These are phyloP conservation scores for Thielaviopsis cerberus DNA, from an alignment of 2,329 filamentous ascomycete genomes.

Conservation along the genomic window DNA sequence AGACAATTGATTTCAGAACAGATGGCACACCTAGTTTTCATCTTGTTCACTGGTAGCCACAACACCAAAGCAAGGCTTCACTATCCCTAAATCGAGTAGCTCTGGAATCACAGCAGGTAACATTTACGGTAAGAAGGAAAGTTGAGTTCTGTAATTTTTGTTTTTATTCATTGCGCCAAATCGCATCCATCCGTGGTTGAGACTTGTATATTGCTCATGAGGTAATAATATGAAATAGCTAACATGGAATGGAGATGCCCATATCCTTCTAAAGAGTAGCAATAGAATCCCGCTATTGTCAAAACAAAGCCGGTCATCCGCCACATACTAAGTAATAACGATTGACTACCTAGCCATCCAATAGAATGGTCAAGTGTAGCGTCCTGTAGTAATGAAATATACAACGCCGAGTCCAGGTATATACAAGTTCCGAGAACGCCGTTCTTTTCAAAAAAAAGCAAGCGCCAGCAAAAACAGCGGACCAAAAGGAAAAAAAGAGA, in stretches of 20 bases:
- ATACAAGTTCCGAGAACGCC: neutral
- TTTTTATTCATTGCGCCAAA: neutral
- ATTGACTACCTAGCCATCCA: neutral
- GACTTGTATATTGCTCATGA: neutral
- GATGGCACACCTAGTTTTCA: neutral
- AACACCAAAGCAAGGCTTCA: no score
- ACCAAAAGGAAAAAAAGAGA: neutral
- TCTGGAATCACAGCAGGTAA: no score
- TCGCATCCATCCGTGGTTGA: neutral
- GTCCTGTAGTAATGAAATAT: neutral
- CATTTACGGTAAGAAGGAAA: no score
- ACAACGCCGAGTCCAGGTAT: neutral
- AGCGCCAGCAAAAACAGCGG: conserved; percentile 1
- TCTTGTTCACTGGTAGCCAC: no score
- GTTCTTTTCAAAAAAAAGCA: neutral
- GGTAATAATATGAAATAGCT: neutral
- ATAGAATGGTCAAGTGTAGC: neutral
- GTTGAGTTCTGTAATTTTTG: neutral
- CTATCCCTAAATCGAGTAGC: neutral
- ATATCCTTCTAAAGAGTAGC: neutral
- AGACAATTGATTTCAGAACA: neutral
- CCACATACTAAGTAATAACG: neutral
- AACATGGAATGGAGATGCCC: neutral
- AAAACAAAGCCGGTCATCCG: neutral
- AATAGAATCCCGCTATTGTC: neutral